Base-by-base conservation (phyloP, 306 rosid genomes). In the Quercus gilva region DNA sequence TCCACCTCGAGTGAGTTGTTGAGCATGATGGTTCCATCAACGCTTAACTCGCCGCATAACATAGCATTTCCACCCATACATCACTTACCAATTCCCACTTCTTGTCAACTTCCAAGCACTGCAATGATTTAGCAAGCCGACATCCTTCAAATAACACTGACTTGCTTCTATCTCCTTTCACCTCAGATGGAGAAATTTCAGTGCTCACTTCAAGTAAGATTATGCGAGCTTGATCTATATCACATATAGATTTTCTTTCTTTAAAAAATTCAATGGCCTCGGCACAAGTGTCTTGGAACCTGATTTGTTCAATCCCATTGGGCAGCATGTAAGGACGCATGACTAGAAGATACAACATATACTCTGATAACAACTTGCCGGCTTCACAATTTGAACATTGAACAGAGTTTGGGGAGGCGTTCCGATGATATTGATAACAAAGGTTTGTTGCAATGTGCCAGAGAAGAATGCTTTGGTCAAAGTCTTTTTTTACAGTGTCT, bases 251-350 rank as follows among this genome's bases (percentile, higher is more conserved):
- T 35, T 33, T 28, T 37, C 81, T 82, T 43, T 77, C 81, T 37
- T 41, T 28, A 13, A 82, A 37, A 45, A 76, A 82, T 51, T 63
- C 83, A 11, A 1, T 18, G 49, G 80, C 83, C 67, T 84, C 90
- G 0, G 85, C 88, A 18, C 87, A 76, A 0, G 86, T 85, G 80
- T 88, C 85, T 73, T 82, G 79, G 64, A 82, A 77, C 31, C 85
- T 77, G 12, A 72, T 82, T 70, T 78, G 49, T 2, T 82, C 85
- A 43, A 73, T 82, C 25, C 85, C 82, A 77, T 77, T 77, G 2
- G 85, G 85, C 58, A 82, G 21, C 85, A 82, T 73, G 23, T 43
- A 82, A 13, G 85, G 82, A 8, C 76, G 43, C 65, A 73, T 72
- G 18, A 82, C 79, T 7, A 82, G 75, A 78, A 82, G 85, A 78